Evolutionary conservation across 768 basidiomycete species (phyloP).

Genomic region (Clitopilus hobsonii): DNA sequence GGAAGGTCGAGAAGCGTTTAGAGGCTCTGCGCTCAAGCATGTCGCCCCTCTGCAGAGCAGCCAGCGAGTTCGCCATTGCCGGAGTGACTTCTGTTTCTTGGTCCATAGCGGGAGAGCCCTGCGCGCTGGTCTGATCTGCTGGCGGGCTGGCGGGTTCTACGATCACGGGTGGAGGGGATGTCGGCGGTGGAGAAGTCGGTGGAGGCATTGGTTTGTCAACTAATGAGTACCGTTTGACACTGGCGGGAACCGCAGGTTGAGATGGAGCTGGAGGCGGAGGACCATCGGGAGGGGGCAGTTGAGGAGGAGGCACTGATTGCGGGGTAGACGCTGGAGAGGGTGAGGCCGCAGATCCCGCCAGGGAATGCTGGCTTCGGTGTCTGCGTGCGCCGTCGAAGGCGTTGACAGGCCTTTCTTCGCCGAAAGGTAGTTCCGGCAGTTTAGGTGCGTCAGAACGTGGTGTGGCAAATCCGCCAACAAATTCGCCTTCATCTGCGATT

Average conservation of each 20-base stretch:
- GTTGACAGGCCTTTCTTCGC: constrained; percentile 11
- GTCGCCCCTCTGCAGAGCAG: constrained; percentile 84
- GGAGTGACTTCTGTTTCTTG: constrained; percentile 42
- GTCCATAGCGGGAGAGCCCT: constrained; percentile 29
- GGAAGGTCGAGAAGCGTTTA: constrained; percentile 93
- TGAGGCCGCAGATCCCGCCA: neutral
- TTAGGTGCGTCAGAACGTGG: constrained; percentile 11
- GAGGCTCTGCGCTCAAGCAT: constrained; percentile 87
- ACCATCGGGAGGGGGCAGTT: constrained; percentile 4
- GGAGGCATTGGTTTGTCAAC: constrained; percentile 43
- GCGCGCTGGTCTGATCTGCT: constrained; percentile 23
- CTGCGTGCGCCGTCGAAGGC: neutral
- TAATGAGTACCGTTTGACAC: constrained; percentile 75
- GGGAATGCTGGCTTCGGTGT: neutral
- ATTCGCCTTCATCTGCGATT: constrained; percentile 32
- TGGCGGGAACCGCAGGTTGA: constrained; percentile 48
- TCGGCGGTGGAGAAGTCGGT: constrained; percentile 16
- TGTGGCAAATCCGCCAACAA: constrained; percentile 48
- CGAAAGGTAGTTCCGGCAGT: constrained; percentile 7
- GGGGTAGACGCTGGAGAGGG: neutral
- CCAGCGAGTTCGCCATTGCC: constrained; percentile 75
- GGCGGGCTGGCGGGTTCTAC: constrained; percentile 49
- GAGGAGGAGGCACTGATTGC: constrained; percentile 6
- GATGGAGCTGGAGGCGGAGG: constrained; percentile 3
- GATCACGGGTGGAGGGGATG: constrained; percentile 33